Percentiles rank a stretch among this genome's conserved stretches.
Evolutionary conservation across 306 rosid species (phyloP).

Genomic region (Citrullus amarus): DNA sequence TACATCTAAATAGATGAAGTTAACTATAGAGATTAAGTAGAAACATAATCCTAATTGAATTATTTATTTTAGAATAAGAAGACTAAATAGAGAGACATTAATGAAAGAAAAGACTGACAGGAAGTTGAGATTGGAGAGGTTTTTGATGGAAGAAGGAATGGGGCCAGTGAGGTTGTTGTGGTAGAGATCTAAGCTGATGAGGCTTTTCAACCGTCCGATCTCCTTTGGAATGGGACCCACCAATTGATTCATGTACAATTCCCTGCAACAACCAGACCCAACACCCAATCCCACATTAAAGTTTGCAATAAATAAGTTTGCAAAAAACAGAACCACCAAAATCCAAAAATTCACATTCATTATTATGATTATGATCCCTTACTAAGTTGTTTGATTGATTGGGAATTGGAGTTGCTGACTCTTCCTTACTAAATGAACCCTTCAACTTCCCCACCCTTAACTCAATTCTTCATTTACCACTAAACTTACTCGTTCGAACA

Average conservation of each 20-base stretch:
- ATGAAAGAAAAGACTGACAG: constrained; percentile 28
- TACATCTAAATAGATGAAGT: no score
- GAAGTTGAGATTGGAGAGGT: constrained; percentile 63
- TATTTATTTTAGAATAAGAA: no score
- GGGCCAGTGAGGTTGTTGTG: constrained; percentile 53
- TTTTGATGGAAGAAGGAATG: constrained; percentile 57
- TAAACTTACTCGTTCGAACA: no score
- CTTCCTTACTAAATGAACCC: background rate
- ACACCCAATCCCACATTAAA: background rate
- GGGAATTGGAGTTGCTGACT: background rate
- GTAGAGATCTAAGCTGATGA: constrained; percentile 75
- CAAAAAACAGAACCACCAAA: background rate
- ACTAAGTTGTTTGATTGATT: background rate
- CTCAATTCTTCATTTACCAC: background rate
- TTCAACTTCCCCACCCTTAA: background rate
- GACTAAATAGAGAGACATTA: background rate
- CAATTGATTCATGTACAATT: constrained; percentile 58
- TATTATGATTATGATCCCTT: background rate
- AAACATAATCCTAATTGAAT: no score
- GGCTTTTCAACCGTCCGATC: constrained; percentile 54
- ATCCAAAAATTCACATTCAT: background rate
- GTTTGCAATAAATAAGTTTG: background rate
- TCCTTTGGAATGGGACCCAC: constrained; percentile 59
- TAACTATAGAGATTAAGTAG: no score
- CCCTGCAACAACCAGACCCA: constrained; percentile 32